Evolutionary conservation across 2,329 filamentous ascomycete genomes (phyloP).

Genomic region (Didymella pomorum): DNA sequence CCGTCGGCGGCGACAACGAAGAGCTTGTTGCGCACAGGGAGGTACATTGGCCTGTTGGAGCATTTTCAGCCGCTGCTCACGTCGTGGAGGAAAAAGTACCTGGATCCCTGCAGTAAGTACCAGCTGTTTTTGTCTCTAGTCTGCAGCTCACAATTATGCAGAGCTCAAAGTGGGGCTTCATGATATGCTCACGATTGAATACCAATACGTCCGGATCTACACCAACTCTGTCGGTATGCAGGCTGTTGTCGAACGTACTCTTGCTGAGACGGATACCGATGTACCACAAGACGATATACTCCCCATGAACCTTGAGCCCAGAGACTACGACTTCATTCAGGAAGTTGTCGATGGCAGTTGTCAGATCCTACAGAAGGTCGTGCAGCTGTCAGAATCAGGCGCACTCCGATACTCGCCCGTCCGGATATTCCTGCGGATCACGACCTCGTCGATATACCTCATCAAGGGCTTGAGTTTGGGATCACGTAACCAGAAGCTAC

Average conservation of each 20-base stretch:
- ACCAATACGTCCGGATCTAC: slow-evolving; percentile 55
- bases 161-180: slow-evolving; percentile 52
- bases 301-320: slow-evolving; percentile 56
- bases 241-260: slow-evolving; percentile 63
- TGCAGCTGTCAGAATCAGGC: slow-evolving; percentile 56
- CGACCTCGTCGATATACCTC: slow-evolving; percentile 64
- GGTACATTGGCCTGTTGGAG: slow-evolving; percentile 60
- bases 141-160: slow-evolving; percentile 12
- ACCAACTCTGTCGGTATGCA: slow-evolving; percentile 63
- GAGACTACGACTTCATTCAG: slow-evolving; percentile 64
- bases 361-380: slow-evolving; percentile 60
- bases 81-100: slow-evolving; percentile 52
- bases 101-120: slow-evolving; percentile 49
- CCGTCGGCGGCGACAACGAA: slow-evolving; percentile 54
- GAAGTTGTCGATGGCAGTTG: slow-evolving; percentile 64
- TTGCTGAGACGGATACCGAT: slow-evolving; percentile 51
- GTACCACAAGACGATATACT: slow-evolving; percentile 51
- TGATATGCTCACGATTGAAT: slow-evolving; percentile 63
- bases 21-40: slow-evolving; percentile 56
- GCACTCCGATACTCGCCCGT: slow-evolving; percentile 62
- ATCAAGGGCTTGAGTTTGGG: slow-evolving; percentile 62
- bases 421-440: slow-evolving; percentile 62
- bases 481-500: slow-evolving; percentile 58
- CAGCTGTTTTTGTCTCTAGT: too few species aligned
- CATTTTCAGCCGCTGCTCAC: slow-evolving; percentile 55